Evolutionary conservation across 2,329 filamentous ascomycete species (phyloP), one percentile per base, ranked within the genome.

Genomic region (Huntiella decipiens): DNA sequence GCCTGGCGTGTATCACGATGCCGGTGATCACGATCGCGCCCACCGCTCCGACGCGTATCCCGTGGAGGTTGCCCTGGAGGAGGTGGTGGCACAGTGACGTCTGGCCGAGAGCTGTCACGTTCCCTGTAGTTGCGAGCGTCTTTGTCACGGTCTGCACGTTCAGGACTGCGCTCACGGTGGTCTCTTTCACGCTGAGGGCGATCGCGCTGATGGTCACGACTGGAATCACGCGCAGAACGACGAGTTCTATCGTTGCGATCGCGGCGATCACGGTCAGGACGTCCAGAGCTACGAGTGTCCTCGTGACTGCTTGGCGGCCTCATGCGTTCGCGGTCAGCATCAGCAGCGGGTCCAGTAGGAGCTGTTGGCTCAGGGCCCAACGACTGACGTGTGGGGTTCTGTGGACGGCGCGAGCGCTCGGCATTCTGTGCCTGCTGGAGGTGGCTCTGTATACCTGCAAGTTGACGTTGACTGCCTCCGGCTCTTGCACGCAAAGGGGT

Each of bases 371-470:
- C 48, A n/a, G 41, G 36, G n/a, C 44, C 44, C 6, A 46, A 33
- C 5, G 41, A 17, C 13, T 32, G 31, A 10, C 48, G 40, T 22
- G 12, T 7, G n/a, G 48, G 12, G 1, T 37, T 37, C 19, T 41
- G 44, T 19, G 36, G 45, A 36, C 48, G 37, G 12, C 48, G 48
- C 16, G 17, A 39, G 7, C 48, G 48, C 8, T 50, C 48, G n/a
- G 36, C 22, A 16, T 34, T 32, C 54, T 67, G 68, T 1, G 66
- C 65, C 56, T 71, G 67, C 52, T 71, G 67, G 3, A 77, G 63
- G 43, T 67, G 72, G 51, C 60, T 74, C 52, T 77, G 74, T 49
- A 79, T 77, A 39, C 70, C 68, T 10, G 68, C 67, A 28, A 15
- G 12, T 43, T 37, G 11, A 12, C 19, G 35, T 22, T 44, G 31